Base-by-base conservation (phyloP, 2,329 filamentous ascomycete species). In the Scedosporium apiospermum region DNA sequence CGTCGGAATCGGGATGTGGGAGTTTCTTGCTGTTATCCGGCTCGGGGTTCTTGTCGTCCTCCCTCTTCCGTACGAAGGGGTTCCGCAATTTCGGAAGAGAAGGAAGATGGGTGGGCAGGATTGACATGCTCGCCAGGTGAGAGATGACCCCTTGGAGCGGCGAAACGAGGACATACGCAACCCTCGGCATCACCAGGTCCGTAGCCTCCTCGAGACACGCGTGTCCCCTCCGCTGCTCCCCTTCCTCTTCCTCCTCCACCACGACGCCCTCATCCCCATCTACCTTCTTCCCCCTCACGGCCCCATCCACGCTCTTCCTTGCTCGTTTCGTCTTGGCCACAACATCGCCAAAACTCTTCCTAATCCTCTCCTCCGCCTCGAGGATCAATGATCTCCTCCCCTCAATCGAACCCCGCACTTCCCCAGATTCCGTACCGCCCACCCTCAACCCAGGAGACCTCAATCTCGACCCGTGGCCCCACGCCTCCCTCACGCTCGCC, bases 111-210 rank as follows among this genome's bases (percentile, higher is more conserved):
- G 70, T 66, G 68, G 77, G 77, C 6, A 76, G 69, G 27, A 86
- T 77, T 14, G 84, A 85, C 71, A 89, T 75, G 0, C 87, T 89
- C 10, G 85, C 80, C 18, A 91, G 75, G 64, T 81, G 80, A 6
- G 82, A 85, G 2, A 88, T 75, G 1, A 84, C 63, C 0, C 85
- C 85, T 34, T 85, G 77, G 0, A 89, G 78, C 1, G 89, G 89
- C 0, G 88, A 91, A 7, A 93, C 77, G 9, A 91, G 76, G 1
- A 93, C 73, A 66, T 88, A 88, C 1, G 81, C 82, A 4, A 75
- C 74, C 27, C 69, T 75, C 18, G 75, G 79, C 14, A 65, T 64
- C 14, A 68, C 70, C 26, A 80, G 71, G 58, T 74, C 70, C 4
- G 69, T 61, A 1, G 80, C 67, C 4, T 27, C 27, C 2, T 65